Base-by-base conservation (phyloP, 805 yeast species). In the Lachancea lanzarotensis region DNA sequence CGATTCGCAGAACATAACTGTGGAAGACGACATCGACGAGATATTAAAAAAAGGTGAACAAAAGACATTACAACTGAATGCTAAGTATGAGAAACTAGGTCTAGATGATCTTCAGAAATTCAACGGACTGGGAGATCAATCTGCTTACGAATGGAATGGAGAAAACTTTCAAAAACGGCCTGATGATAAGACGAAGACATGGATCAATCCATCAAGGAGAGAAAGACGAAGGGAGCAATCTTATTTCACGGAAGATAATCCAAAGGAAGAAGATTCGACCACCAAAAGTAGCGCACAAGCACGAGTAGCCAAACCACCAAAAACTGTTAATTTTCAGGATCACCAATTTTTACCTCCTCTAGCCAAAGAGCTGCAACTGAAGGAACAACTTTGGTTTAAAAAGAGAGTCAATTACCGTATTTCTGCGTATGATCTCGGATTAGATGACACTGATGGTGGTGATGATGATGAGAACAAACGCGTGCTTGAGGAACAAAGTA, bases 131-230 rank as follows among this genome's bases (percentile, higher is more conserved):
- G 83, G 88, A 7, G 95, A 88, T 52, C 82, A 83, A 19, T 82
- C 89, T 1, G 93, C 96, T 0, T 91, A 91, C 64, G 96, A 90
- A 65, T 91, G 98, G 98, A 89, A 93, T 58, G 98, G 98, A 15
- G 89, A 91, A 49, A 69, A 70, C 43, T 72, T 72, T 47, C 68
- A 71, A 34, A 71, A 71, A 45, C 38, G 50, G 3, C 54, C 53
- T 30, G 67, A 68, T n/a, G 69, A 70, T 29, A 66, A 63, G 29
- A 57, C 67, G 1, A 68, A 48, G 12, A 65, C 74, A 2, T 84
- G 90, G 87, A 78, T 84, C 27, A 83, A 84, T 54, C 93, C 91
- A 0, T 69, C 84, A 0, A 51, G 63, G 35, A 57, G 69, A 46
- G 69, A 63, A 48, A 72, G 93, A 63, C 86, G 84, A 57, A 68